Conservation (phyloP, 2,329 filamentous ascomycete species). For the Metarhizium robertsii region DNA sequence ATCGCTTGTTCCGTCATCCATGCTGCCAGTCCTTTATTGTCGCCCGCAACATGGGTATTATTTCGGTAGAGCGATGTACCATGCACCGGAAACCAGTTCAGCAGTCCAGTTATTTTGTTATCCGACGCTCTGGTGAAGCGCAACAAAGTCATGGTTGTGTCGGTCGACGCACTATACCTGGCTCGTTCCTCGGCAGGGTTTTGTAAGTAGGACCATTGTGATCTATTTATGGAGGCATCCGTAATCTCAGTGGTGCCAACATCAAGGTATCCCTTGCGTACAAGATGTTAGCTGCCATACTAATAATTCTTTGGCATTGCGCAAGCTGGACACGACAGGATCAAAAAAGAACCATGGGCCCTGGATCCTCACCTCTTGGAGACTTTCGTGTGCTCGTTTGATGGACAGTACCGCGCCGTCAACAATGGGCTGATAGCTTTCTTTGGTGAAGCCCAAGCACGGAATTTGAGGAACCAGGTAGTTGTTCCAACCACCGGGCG, state of each 20-base stretch:
- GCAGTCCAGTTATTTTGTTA: constrained; percentile 64
- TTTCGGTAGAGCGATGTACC: constrained; percentile 87
- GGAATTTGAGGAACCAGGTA: constrained; percentile 90
- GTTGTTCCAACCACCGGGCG: constrained; percentile 88
- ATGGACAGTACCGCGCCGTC: constrained; percentile 78
- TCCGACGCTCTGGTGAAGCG: constrained; percentile 68
- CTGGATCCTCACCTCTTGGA: constrained; percentile 31
- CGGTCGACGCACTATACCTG: constrained; percentile 47
- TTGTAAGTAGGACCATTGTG: constrained; percentile 75
- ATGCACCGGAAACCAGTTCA: constrained; percentile 93
- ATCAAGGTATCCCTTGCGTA: constrained; percentile 51
- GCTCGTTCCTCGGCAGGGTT: constrained; percentile 71
- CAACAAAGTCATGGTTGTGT: constrained; percentile 62
- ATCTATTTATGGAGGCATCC: constrained; percentile 82
- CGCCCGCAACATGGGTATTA: constrained; percentile 81
- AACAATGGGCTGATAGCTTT: constrained; percentile 84
- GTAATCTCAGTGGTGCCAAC: constrained; percentile 60
- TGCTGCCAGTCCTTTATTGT: constrained; percentile 92
- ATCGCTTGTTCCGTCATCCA: constrained; percentile 71
- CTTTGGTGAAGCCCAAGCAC: constrained; percentile 72
- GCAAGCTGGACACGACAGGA: background rate
- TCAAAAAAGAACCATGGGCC: background rate
- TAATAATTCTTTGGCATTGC: background rate
- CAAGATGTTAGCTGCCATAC: background rate
- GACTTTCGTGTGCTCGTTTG: constrained; percentile 57